Base-by-base conservation (phyloP, 1,139 yeast genomes). In the Candida buenavistaensis region DNA sequence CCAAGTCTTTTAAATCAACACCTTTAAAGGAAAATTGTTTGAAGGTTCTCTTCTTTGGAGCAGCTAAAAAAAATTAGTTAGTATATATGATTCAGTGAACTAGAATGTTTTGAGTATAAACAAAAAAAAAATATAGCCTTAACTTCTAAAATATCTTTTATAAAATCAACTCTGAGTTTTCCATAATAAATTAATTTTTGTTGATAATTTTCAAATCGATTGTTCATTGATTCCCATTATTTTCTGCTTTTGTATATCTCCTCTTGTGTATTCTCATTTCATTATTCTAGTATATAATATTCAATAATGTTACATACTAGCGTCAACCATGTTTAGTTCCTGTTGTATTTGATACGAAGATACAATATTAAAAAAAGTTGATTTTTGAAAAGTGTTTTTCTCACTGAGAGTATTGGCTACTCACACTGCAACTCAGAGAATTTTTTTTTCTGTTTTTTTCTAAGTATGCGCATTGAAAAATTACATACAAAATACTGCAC, bases 21-120 rank as follows among this genome's bases (percentile, higher is more conserved):
- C 98, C 98, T 76, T 94, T 90, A 96, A 80, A 92, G 62, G 96
- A 82, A 86, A 90, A 90, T 79, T 95, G 80, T 82, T 85, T 89
- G 85, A 90, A 89, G 72, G 70, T 70, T 83, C 94, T 82, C 88
- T 82, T 86, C 84, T 82, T 86, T 78, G 80, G 81, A 65, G 74
- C 72, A 64, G 73, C 78, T 67, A 66, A 53, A 52, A 35, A 24
- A 22, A 11, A 3, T 5, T 24, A 37, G 68, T 63, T 63, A 63
- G 68, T 63, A 60, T 44, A 22, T 22, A 6, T 17, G 19, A 7
- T 17, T 17, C 19, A n/a, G n/a, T n/a, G n/a, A n/a, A n/a, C n/a
- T n/a, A n/a, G n/a, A n/a, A n/a, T n/a, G n/a, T n/a, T n/a, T n/a
- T n/a, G n/a, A n/a, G n/a, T n/a, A n/a, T n/a, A n/a, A n/a, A n/a